These are phyloP conservation scores for Paraphoma chrysanthemicola DNA, from an alignment of 2,329 filamentous ascomycete genomes.

Conservation along the genomic window DNA sequence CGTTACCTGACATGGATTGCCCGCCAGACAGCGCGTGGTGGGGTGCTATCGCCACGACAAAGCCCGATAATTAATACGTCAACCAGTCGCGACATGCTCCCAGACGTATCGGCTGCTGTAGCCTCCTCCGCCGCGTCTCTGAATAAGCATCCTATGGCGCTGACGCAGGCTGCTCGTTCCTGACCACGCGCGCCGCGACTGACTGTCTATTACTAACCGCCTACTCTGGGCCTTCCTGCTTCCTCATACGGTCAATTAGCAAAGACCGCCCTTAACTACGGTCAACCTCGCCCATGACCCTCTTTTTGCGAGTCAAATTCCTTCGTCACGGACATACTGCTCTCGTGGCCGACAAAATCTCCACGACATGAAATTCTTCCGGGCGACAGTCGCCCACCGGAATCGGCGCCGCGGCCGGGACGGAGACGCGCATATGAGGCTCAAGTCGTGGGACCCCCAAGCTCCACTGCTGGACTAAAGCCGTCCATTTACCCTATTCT, in stretches of 20 bases:
- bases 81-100: conserved; percentile 10
- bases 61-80: conserved; percentile 16
- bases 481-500: conserved; percentile 29
- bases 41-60: conserved; percentile 12
- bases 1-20: background rate
- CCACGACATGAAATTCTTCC: conserved; percentile 27
- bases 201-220: conserved; percentile 3
- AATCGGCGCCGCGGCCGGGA: conserved; percentile 35
- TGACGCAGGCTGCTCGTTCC: background rate
- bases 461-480: conserved; percentile 3
- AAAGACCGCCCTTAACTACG: background rate
- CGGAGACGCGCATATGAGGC: conserved; percentile 22
- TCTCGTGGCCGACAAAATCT: background rate
- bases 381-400: conserved; percentile 24
- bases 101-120: background rate
- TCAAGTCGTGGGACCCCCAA: conserved; percentile 16
- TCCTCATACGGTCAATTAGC: background rate
- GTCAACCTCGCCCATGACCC: conserved; percentile 2
- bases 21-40: conserved; percentile 4
- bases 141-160: conserved; percentile 9
- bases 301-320: background rate
- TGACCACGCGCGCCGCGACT: background rate
- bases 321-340: background rate
- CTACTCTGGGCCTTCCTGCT: background rate
- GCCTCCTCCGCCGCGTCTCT: background rate